Evolutionary conservation across 1,284 basidiomycete genomes (phyloP).

Genomic region (Fomitopsis betulina): DNA sequence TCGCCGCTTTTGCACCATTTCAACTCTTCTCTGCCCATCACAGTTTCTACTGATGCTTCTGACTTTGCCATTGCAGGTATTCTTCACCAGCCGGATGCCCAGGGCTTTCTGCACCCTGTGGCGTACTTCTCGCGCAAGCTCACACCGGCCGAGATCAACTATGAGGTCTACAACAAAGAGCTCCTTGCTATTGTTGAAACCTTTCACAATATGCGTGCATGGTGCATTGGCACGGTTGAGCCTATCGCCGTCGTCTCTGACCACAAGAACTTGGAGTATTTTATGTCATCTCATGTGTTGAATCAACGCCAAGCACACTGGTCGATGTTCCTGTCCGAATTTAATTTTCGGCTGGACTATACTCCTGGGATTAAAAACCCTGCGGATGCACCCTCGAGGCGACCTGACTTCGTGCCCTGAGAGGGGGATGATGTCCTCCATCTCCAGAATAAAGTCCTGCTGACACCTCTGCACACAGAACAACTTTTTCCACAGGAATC

Average conservation of each 20-base stretch:
- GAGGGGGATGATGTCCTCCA: conserved; percentile 22
- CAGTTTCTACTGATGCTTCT: conserved; percentile 23
- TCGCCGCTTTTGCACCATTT: conserved; percentile 30
- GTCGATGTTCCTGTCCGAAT: conserved; percentile 34
- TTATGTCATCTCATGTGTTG: conserved; percentile 27
- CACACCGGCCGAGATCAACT: conserved; percentile 29
- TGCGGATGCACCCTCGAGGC: conserved; percentile 28
- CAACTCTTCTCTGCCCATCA: conserved; percentile 14
- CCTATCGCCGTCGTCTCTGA: conserved; percentile 27
- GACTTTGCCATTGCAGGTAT: conserved; percentile 24
- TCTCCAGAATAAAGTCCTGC: too few relatives aligned
- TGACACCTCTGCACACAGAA: too few relatives aligned
- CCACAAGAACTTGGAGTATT: conserved; percentile 36
- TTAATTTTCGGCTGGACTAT: conserved; percentile 32
- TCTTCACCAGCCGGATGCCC: conserved; percentile 22
- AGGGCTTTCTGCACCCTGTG: conserved; percentile 26
- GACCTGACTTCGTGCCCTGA: conserved; percentile 31
- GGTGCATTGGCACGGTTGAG: conserved; percentile 22
- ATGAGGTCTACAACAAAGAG: conserved; percentile 34
- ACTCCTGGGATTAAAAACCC: conserved; percentile 23
- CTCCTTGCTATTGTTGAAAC: conserved; percentile 32
- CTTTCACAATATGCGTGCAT: conserved; percentile 28
- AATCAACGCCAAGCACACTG: conserved; percentile 37
- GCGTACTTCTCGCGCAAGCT: conserved; percentile 28
- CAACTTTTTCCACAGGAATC: not conserved